Conservation (phyloP, 768 basidiomycete species). For the Tephrocybe sp. region DNA sequence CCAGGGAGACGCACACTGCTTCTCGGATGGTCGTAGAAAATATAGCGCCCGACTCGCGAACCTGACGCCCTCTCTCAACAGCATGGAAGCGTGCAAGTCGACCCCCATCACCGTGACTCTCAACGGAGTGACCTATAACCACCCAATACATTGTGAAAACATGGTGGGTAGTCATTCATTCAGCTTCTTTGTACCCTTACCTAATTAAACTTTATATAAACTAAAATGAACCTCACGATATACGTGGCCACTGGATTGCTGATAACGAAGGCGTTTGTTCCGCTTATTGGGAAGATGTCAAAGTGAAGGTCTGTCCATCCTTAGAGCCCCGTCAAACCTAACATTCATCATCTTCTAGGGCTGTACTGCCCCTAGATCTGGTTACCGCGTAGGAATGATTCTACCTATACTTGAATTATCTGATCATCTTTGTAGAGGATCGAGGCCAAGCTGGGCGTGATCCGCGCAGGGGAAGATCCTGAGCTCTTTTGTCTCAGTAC, state of each 20-base stretch:
- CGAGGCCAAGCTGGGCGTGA: slow-evolving; percentile 10
- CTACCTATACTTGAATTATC: not conserved
- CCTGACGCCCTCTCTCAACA: slow-evolving; percentile 11
- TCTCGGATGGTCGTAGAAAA: slow-evolving; percentile 2
- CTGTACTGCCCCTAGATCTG: slow-evolving; percentile 11
- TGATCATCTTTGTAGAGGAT: slow-evolving; percentile 2
- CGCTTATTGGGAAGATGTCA: slow-evolving; percentile 12
- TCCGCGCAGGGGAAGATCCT: slow-evolving; percentile 3
- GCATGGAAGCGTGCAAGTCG: slow-evolving; percentile 18
- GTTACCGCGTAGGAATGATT: slow-evolving; percentile 11
- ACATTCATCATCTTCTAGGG: not conserved
- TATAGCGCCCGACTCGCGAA: slow-evolving; percentile 18
- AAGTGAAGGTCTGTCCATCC: slow-evolving; percentile 4
- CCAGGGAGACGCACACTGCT: slow-evolving; percentile 11
- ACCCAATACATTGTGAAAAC: slow-evolving; percentile 17
- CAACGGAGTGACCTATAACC: slow-evolving; percentile 14
- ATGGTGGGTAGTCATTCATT: not conserved
- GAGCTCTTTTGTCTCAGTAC: slow-evolving; percentile 10
- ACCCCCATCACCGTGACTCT: slow-evolving; percentile 17
- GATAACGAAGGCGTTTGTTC: slow-evolving; percentile 9
- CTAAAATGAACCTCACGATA: not conserved
- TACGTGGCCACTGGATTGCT: slow-evolving; percentile 13
- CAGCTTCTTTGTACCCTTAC: not conserved
- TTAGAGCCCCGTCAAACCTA: not conserved
- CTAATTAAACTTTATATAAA: no score